Conservation (phyloP, 2,329 filamentous ascomycete genomes). For the Trichoderma sp. region DNA sequence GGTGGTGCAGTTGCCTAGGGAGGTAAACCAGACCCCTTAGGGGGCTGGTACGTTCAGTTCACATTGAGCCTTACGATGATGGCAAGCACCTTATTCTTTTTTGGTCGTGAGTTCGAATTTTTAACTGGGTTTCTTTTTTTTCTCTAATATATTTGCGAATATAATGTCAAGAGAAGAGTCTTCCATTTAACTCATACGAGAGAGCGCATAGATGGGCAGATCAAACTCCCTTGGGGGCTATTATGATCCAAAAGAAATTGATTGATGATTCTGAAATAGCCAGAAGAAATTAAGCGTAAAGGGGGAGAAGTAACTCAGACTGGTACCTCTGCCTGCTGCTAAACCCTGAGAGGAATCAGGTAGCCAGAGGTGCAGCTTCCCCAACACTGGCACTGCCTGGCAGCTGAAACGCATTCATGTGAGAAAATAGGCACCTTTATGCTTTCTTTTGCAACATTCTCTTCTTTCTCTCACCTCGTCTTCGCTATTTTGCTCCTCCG, state of each 20-base stretch:
- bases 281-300: no score
- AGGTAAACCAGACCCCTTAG: rapidly evolving
- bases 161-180: no score
- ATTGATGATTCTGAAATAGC: no score
- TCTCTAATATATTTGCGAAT: not conserved
- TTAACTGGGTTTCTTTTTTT: not conserved
- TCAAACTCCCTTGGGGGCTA: no score
- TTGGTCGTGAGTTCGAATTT: not conserved
- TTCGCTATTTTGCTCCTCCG: not conserved
- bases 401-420: not conserved
- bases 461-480: not conserved
- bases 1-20: not conserved
- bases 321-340: no score
- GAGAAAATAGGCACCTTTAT: not conserved
- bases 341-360: no score
- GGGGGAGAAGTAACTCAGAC: no score
- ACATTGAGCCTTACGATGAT: not conserved
- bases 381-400: not conserved
- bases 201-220: no score
- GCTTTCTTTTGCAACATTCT: not conserved
- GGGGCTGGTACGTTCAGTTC: not conserved
- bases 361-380: not conserved
- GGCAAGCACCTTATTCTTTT: not conserved
- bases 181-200: no score
- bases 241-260: no score